Percentiles rank a stretch among this genome's conserved stretches.
These are phyloP conservation scores for Hydnomerulius pinastri DNA, from an alignment of 768 basidiomycete species.

Conservation along the genomic window DNA sequence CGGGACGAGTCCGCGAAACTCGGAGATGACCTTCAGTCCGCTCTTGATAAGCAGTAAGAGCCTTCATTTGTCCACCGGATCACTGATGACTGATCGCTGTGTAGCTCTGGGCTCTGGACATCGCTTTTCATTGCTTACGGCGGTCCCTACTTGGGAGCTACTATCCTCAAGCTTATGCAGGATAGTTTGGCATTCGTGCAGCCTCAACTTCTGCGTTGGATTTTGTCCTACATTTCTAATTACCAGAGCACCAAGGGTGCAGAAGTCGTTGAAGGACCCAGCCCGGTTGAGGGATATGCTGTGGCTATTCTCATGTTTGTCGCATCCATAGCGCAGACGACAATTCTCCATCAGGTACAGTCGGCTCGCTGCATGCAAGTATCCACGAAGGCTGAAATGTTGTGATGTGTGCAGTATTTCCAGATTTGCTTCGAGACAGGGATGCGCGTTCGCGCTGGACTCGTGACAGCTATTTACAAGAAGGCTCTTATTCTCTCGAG, in stretches of 20 bases:
- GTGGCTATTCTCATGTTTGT: constrained; percentile 82
- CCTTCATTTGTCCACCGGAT: neutral
- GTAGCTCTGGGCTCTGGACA: constrained; percentile 66
- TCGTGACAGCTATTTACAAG: constrained; percentile 82
- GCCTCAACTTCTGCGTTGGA: constrained; percentile 79
- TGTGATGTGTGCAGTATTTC: constrained; percentile 63
- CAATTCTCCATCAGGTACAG: constrained; percentile 75
- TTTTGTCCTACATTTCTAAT: constrained; percentile 78
- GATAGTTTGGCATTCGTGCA: constrained; percentile 84
- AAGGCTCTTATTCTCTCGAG: constrained; percentile 87
- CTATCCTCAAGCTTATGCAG: constrained; percentile 69
- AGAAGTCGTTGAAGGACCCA: constrained; percentile 28
- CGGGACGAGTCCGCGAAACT: constrained; percentile 72
- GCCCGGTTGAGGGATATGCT: constrained; percentile 65
- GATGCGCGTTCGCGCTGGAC: constrained; percentile 91
- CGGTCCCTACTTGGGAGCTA: constrained; percentile 65
- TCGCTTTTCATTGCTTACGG: constrained; percentile 82
- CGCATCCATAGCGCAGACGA: constrained; percentile 75
- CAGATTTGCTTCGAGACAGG: constrained; percentile 81
- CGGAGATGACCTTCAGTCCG: constrained; percentile 56
- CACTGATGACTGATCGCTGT: neutral
- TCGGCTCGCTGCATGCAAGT: too few species aligned
- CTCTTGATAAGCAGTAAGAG: constrained; percentile 66
- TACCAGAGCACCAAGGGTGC: constrained; percentile 59
- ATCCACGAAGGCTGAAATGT: neutral